Conservation (phyloP, 73 alveolate genomes). For the Blepharisma japonicum region DNA sequence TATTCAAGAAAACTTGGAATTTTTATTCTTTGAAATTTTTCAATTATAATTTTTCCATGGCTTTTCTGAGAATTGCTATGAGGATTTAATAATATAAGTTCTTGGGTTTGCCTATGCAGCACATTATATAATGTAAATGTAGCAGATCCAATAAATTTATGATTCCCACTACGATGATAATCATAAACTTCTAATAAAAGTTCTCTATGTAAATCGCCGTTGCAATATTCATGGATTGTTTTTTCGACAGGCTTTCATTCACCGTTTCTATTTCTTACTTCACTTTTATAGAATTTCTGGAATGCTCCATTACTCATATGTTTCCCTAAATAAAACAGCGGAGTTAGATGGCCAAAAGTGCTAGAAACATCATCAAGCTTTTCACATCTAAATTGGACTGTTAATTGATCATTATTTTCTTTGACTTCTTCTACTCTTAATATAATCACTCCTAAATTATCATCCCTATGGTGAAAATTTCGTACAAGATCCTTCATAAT, state of each 20-base stretch:
- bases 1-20: slow-evolving; percentile 63
- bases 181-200: slow-evolving; percentile 39
- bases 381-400: not conserved
- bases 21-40: not conserved
- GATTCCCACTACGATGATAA: slow-evolving; percentile 32
- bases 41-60: not conserved
- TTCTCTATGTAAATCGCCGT: slow-evolving; percentile 33
- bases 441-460: not conserved
- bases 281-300: not conserved
- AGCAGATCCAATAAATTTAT: slow-evolving; percentile 33
- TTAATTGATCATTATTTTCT: not conserved
- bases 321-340: not conserved
- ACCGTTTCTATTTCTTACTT: slow-evolving; percentile 25
- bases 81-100: not conserved
- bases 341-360: not conserved
- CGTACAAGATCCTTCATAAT: not conserved
- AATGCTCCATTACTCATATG: not conserved
- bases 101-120: not conserved
- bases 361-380: not conserved
- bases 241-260: slow-evolving; percentile 29
- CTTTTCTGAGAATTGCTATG: not conserved
- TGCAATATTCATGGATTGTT: slow-evolving; percentile 22
- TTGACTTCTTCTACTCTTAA: not conserved
- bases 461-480: not conserved
- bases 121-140: slow-evolving; percentile 29